Evolutionary conservation across 129 eudicot genomes (phyloP).

Genomic region (Smallanthus sonchifolius): DNA sequence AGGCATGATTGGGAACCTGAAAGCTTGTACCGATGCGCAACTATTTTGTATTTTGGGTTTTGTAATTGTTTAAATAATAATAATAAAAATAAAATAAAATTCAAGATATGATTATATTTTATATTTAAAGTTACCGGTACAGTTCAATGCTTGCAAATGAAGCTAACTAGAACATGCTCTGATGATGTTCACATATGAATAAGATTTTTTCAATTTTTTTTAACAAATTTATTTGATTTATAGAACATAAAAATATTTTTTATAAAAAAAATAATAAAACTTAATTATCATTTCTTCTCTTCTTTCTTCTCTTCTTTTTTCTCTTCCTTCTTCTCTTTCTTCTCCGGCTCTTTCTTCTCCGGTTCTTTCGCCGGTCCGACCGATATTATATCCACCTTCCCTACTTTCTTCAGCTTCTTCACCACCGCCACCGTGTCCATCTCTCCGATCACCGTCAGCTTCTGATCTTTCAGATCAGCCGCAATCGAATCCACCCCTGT

Average conservation of each 20-base stretch:
- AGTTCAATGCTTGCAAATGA: constrained; percentile 33
- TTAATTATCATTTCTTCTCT: constrained; percentile 26
- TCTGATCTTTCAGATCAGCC: constrained; percentile 80
- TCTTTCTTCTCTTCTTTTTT: constrained; percentile 37
- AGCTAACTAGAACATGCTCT: constrained; percentile 13
- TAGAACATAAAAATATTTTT: not conserved
- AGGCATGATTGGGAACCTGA: too few relatives aligned
- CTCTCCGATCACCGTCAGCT: constrained; percentile 84
- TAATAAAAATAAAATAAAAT: not conserved
- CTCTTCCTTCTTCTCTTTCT: constrained; percentile 54
- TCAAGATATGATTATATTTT: constrained; percentile 3
- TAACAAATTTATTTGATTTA: constrained; percentile 6
- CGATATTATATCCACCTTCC: constrained; percentile 80
- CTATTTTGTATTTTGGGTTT: too few relatives aligned
- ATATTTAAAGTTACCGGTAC: constrained; percentile 11
- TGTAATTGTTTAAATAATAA: too few relatives aligned
- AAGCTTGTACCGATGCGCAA: too few relatives aligned
- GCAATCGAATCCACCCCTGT: constrained; percentile 90
- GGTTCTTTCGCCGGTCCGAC: constrained; percentile 96
- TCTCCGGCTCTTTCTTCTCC: constrained; percentile 65
- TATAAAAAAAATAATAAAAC: not conserved
- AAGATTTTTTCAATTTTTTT: too few relatives aligned
- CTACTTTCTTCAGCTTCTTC: constrained; percentile 80
- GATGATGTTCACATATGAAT: too few relatives aligned
- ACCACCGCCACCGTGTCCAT: constrained; percentile 93